A percentile compares a stretch with the other conserved stretches of the same genome.
Conservation (phyloP, 1,284 basidiomycete genomes). For the Cutaneotrichosporon dermatis region DNA sequence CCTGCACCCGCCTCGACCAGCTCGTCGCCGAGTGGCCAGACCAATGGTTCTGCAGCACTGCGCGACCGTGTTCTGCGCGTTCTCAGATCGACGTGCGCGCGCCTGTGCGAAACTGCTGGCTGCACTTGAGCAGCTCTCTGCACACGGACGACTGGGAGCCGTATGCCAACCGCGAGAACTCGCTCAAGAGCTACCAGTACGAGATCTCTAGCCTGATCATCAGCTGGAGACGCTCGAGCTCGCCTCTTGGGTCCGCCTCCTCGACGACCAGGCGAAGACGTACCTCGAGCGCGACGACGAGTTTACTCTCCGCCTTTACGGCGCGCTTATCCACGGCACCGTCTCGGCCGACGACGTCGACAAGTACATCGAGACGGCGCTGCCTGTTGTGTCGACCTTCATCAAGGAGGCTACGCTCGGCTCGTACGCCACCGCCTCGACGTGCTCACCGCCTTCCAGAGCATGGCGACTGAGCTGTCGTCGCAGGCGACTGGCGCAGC, state of each 20-base stretch:
- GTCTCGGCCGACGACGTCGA: constrained; percentile 51
- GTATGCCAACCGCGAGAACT: constrained; percentile 83
- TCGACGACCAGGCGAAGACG: constrained; percentile 64
- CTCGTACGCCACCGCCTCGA: constrained; percentile 70
- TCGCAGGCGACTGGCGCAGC: constrained; percentile 47
- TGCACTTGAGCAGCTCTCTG: constrained; percentile 74
- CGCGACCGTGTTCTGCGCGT: constrained; percentile 68
- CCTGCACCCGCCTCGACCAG: constrained; percentile 56
- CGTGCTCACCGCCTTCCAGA: constrained; percentile 66
- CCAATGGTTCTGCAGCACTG: constrained; percentile 92
- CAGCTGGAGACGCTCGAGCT: constrained; percentile 88
- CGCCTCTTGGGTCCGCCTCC: constrained; percentile 75
- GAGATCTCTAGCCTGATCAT: constrained; percentile 72
- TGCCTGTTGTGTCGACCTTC: constrained; percentile 79
- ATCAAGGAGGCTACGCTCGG: constrained; percentile 74
- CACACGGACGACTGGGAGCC: constrained; percentile 97
- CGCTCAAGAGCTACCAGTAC: constrained; percentile 65
- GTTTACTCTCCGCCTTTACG: constrained; percentile 93
- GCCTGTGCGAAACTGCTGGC: constrained; percentile 81
- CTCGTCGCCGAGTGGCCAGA: constrained; percentile 88
- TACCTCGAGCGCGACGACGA: constrained; percentile 65
- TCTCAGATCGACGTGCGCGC: constrained; percentile 60
- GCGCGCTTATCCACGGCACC: constrained; percentile 66
- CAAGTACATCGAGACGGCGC: constrained; percentile 58
- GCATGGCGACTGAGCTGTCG: constrained; percentile 38